Percentiles rank a stretch among this genome's conserved stretches.
These are phyloP conservation scores for Ilyonectria mors-panacis DNA, from an alignment of 2,329 filamentous ascomycete genomes.

Conservation along the genomic window DNA sequence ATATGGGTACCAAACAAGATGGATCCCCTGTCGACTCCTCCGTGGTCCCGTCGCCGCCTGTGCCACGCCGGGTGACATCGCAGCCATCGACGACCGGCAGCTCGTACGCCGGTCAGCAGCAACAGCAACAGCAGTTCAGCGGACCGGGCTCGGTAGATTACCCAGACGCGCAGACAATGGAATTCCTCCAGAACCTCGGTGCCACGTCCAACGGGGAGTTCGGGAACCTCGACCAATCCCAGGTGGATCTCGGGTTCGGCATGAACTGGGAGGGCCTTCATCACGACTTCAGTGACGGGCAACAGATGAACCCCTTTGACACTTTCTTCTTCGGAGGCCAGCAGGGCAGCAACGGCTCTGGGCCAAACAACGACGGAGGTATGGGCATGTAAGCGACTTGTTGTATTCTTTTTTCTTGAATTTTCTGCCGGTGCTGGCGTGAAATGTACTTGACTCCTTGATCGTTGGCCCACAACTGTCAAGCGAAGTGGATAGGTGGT, in stretches of 20 bases:
- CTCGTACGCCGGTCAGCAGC: slow-evolving; percentile 51
- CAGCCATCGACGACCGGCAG: slow-evolving; percentile 51
- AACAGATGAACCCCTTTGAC: slow-evolving; percentile 78
- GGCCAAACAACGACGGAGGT: slow-evolving; percentile 42
- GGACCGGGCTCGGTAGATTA: slow-evolving; percentile 57
- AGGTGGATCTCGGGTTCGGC: slow-evolving; percentile 77
- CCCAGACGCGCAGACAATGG: slow-evolving; percentile 66
- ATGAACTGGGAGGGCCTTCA: slow-evolving; percentile 75
- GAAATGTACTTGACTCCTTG: slow-evolving; percentile 34
- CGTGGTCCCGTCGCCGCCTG: slow-evolving; percentile 62
- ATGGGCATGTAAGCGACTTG: slow-evolving; percentile 45
- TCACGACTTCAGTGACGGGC: slow-evolving; percentile 73
- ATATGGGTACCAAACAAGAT: slow-evolving; percentile 49
- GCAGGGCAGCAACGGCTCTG: slow-evolving; percentile 49
- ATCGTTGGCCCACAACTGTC: slow-evolving; percentile 30
- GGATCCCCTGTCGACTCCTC: slow-evolving; percentile 57
- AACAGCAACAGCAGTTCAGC: slow-evolving; percentile 50
- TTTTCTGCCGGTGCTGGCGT: slow-evolving; percentile 36
- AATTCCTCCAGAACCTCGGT: slow-evolving; percentile 66
- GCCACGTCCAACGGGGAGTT: slow-evolving; percentile 51
- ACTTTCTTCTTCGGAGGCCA: slow-evolving; percentile 80
- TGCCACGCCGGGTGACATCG: slow-evolving; percentile 54
- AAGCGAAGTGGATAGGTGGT: slow-evolving; percentile 34
- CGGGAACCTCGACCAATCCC: slow-evolving; percentile 58
- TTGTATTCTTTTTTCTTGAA: slow-evolving; percentile 20